Evolutionary conservation across 768 basidiomycete genomes (phyloP).

Genomic region (Suillus discolor): DNA sequence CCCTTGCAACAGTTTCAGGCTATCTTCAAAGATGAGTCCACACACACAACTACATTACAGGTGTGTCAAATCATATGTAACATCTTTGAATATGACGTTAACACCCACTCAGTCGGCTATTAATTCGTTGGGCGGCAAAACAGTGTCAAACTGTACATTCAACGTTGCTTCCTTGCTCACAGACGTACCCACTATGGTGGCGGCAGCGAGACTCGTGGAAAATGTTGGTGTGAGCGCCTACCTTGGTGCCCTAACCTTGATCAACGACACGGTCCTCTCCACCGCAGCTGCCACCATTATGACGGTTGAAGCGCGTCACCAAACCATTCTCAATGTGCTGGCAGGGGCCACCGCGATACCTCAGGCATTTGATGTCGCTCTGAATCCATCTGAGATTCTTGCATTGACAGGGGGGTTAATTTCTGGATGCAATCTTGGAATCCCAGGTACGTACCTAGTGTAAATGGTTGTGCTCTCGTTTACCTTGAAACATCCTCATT

Average conservation of each 20-base stretch:
- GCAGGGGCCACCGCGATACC: constrained; percentile 60
- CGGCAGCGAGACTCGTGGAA: constrained; percentile 75
- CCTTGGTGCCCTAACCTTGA: constrained; percentile 68
- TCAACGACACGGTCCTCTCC: constrained; percentile 61
- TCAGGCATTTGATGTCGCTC: constrained; percentile 69
- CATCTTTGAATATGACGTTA: not conserved
- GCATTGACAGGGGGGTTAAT: constrained; percentile 71
- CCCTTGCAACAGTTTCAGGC: constrained; percentile 61
- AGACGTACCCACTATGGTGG: constrained; percentile 70
- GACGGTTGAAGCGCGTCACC: constrained; percentile 84
- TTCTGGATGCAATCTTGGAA: constrained; percentile 63
- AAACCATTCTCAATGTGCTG: constrained; percentile 74
- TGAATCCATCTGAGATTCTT: constrained; percentile 71
- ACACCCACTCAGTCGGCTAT: constrained; percentile 44
- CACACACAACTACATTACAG: constrained; percentile 60
- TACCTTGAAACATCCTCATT: not conserved
- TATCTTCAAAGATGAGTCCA: constrained; percentile 64
- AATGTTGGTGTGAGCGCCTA: constrained; percentile 76
- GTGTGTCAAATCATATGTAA: constrained; percentile 27
- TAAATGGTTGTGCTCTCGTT: not conserved
- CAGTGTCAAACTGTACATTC: constrained; percentile 65
- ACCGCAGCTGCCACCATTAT: constrained; percentile 72
- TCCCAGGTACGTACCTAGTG: constrained; percentile 44
- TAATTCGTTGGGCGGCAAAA: constrained; percentile 51
- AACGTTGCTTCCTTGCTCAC: constrained; percentile 64